Base-by-base conservation (phyloP, 2,329 filamentous ascomycete genomes). In the Ramichloridium luteum region DNA sequence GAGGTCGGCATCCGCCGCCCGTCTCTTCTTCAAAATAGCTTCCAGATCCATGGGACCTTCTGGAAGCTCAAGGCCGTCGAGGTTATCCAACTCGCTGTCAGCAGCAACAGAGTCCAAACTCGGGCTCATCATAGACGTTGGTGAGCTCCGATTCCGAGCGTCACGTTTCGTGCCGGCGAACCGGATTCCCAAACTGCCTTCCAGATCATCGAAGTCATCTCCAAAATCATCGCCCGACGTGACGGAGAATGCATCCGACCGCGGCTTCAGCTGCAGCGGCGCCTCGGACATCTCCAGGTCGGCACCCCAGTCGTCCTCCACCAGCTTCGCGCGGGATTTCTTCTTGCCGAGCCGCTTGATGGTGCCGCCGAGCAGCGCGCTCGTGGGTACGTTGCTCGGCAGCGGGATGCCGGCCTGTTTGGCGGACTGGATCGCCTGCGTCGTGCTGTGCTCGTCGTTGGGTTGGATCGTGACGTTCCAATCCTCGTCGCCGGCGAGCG, bases 121-220 rank as follows among this genome's bases (percentile, higher is more conserved):
- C 10, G 90, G 88, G 51, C 88, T 96, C 55, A 94, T 70, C 16
- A 83, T 82, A 23, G 86, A 93, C 20, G 79, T 75, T 12, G 84
- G 88, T 1, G 85, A 93, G 61, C 83, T 90, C 48, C 83, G 76
- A 48, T 77, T 76, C 29, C 83, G 74, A n/a, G 68, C 34, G 49
- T 88, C 83, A 47, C 83, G 75, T 43, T 76, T 72, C 10, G 84
- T 93, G 27, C 88, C 88, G 23, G 81, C 86, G 58, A 86, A 88
- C 35, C 88, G 74, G 27, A 88, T 93, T 23, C 88, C 85, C 37
- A 94, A 67, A 54, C 86, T 94, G 34, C 85, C 86, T 58, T 96
- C 90, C 80, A 88, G 93, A 51, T 94, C 77, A 38, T 80, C 86
- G 45, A 93, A 75, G 39, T 93, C 86, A 31, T 93, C 83, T n/a